Evolutionary conservation across 805 yeast genomes (phyloP).

Genomic region (Candida pseudoglaebosa): DNA sequence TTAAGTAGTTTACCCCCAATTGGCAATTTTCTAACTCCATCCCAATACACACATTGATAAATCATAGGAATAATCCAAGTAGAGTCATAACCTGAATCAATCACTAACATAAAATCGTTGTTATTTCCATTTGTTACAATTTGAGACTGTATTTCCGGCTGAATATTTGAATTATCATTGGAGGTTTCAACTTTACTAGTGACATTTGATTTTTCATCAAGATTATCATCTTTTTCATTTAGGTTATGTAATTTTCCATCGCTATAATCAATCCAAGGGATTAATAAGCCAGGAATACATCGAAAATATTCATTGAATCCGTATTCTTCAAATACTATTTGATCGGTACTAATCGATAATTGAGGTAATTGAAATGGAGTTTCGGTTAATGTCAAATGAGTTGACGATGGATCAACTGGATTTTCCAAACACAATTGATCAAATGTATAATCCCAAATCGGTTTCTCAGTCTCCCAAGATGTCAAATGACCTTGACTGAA

Average conservation of each 20-base stretch:
- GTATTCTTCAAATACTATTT: constrained; percentile 90
- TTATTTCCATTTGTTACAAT: constrained; percentile 3
- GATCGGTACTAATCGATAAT: constrained; percentile 80
- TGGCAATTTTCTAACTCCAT: constrained; percentile 72
- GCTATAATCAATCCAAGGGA: constrained; percentile 17
- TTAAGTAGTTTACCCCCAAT: constrained; percentile 85
- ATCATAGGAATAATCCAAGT: constrained; percentile 86
- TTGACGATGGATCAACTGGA: constrained; percentile 17
- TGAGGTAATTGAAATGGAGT: constrained; percentile 79
- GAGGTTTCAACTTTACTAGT: no score
- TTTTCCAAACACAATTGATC: constrained; percentile 16
- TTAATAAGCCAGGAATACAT: constrained; percentile 54
- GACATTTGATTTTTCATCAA: no score
- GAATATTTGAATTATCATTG: no score
- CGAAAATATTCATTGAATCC: constrained; percentile 71
- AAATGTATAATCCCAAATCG: constrained; percentile 84
- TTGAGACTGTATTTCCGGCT: no score
- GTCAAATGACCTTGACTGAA: constrained; percentile 83
- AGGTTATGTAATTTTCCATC: no score
- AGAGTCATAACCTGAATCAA: constrained; percentile 85
- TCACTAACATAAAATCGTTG: constrained; percentile 67
- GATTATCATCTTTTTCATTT: not conserved
- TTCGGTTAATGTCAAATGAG: constrained; percentile 71
- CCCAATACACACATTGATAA: constrained; percentile 71
- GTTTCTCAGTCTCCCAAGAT: constrained; percentile 87